phyloP scores from a whole-genome alignment of 2,329 filamentous ascomycete genomes.

The Kalmusia sp. region DNA sequence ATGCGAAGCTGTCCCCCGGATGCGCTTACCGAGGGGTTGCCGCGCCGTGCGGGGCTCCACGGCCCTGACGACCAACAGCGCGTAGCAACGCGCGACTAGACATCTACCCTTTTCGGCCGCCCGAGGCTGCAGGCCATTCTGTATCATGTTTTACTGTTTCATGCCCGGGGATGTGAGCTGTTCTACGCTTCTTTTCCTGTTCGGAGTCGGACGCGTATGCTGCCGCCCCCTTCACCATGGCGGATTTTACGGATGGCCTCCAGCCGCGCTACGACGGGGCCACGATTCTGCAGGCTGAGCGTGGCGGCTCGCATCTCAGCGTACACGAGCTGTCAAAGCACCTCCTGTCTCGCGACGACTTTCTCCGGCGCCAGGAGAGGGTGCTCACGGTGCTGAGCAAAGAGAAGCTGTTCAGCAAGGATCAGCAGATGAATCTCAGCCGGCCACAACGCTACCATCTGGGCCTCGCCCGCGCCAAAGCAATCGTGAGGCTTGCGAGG shows the following conservation, averaged over 20 bases:
- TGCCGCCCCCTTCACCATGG: slow-evolving; percentile 38
- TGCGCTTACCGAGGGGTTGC: neutral
- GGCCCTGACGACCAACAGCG: neutral
- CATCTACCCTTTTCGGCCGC: too few relatives aligned
- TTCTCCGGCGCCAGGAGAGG: slow-evolving; percentile 56
- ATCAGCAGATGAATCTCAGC: slow-evolving; percentile 59
- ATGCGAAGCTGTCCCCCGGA: neutral
- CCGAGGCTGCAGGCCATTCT: neutral
- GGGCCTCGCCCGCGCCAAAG: slow-evolving; percentile 60
- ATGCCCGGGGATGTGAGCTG: too few relatives aligned
- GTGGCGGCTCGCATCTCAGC: slow-evolving; percentile 52
- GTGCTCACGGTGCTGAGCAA: slow-evolving; percentile 54
- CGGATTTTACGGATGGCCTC: slow-evolving; percentile 59
- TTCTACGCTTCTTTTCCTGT: too few relatives aligned
- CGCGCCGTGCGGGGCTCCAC: slow-evolving; percentile 4
- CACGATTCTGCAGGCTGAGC: slow-evolving; percentile 54
- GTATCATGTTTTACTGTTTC: neutral
- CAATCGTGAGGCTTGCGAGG: slow-evolving; percentile 54
- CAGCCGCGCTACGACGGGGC: slow-evolving; percentile 56
- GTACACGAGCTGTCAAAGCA: slow-evolving; percentile 55
- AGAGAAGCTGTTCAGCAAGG: slow-evolving; percentile 59
- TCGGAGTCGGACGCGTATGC: neutral
- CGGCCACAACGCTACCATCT: slow-evolving; percentile 61
- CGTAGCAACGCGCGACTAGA: neutral
- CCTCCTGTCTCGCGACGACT: slow-evolving; percentile 55